Evolutionary conservation across 176 grass and related monocot genomes (phyloP), one percentile per base, ranked within the genome.

Genomic region (Phoenix roebelenii): DNA sequence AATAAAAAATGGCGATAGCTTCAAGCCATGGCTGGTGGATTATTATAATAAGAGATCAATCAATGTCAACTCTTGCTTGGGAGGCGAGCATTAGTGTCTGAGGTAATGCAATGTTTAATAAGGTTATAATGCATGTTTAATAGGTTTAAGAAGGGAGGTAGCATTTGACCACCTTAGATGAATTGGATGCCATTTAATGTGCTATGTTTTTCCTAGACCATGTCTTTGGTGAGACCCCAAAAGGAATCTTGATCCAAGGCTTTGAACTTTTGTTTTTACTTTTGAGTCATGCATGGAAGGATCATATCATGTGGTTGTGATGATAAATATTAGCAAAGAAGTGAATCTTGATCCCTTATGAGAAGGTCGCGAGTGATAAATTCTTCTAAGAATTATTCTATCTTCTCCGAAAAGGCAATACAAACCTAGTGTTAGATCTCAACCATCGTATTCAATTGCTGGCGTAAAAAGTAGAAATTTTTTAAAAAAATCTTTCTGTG

Each of bases 11-110:
- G 10, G 51, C 12, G 51, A 14, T 22, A 26, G 20, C 51, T 52
- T 51, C 19, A 65, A 28, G 63, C 5, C 63, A 59, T 59, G 65
- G 78, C 30, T 54, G 65, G 68, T 69, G 23, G 68, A 59, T 80
- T 65, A 74, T 58, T 80, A 28, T 58, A 70, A 23, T 69, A 64
- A 30, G 28, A 30, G 58, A 64, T 57, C 57, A 61, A 54, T 71
- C 57, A 69, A 79, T 71, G 76, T 79, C 76, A 84, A 79, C 81
- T 70, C 81, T 83, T 73, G 74, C n/a, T 52, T 28, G 81, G 68
- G 69, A 79, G 60, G 20, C 44, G 44, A 69, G 23, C 25, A 65
- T 17, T 58, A 16, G 44, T 49, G 51, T 55, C 74, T 57, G 9
- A 22, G 19, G 15, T 70, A 22, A 18, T 5, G 25, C 25, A 28